Evolutionary conservation across 2,329 filamentous ascomycete genomes (phyloP), one percentile per base, ranked within the genome.

Genomic region (Thermoascus crustaceus): DNA sequence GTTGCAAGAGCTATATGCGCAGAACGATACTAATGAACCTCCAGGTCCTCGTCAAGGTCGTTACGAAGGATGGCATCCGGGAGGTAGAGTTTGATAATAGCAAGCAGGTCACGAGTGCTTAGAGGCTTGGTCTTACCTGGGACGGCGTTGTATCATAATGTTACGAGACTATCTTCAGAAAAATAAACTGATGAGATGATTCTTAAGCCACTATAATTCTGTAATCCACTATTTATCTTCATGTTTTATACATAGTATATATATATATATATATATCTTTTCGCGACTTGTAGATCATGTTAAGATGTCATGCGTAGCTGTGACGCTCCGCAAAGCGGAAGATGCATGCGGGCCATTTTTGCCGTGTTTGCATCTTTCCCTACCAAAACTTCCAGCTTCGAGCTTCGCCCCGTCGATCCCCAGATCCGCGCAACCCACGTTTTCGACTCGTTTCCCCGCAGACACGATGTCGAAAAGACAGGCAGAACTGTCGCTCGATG

Each of bases 31-130:
- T 43, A 34, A 32, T 13, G 17, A 21, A 23, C 42, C 55, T 39
- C 57, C 38, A 65, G 62, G 58, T 65, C 23, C 45, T 61, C 36
- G 88, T 98, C 53, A 96, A 96, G 74, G 83, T 87, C 22, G 79
- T 98, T 54, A 94, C 87, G 43, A 94, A 93, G 69, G 86, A 96
- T 51, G 91, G 93, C 7, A 82, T 98, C 43, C 70, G 76, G 50
- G 85, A 91, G 52, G 75, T 93, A 53, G 78, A 85, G 45, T 93
- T 87, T 60, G 82, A 89, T 58, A 85, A 94, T 58, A 80, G 83
- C 66, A 80, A 78, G 63, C 58, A 66, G 43, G 64, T 68, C 39
- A 53, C 57, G 38, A 60, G 61, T 57, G 65, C 67, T 55, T 70
- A 62, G 53, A 36, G 32, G 43, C 33, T 36, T 38, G 25, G 45